Conservation (phyloP, 2,329 filamentous ascomycete species). For the Epichloe hybrida region DNA sequence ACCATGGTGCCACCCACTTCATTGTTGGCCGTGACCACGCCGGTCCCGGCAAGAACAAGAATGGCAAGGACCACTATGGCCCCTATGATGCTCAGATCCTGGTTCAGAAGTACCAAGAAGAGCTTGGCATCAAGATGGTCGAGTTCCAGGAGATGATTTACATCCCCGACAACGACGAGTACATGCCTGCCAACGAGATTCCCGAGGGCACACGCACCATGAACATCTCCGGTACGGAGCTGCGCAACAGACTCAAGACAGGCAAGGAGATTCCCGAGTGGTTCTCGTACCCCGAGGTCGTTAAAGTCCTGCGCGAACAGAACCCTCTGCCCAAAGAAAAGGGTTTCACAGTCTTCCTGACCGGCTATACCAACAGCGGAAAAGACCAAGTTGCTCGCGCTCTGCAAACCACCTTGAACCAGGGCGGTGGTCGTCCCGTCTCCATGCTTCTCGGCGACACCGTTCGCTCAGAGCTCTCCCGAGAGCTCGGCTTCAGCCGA, state of each 20-base stretch:
- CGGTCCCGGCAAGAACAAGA: slow-evolving; percentile 94
- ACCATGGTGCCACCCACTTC: slow-evolving; percentile 97
- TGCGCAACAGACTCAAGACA: slow-evolving; percentile 78
- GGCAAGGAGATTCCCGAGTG: slow-evolving; percentile 94
- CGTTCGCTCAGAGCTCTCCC: slow-evolving; percentile 81
- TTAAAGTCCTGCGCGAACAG: slow-evolving; percentile 88
- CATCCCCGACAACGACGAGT: slow-evolving; percentile 93
- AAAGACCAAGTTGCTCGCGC: slow-evolving; percentile 95
- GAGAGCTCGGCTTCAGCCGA: slow-evolving; percentile 87
- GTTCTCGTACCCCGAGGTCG: slow-evolving; percentile 99
- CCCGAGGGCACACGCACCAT: slow-evolving; percentile 69
- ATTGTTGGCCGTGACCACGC: slow-evolving; percentile 98
- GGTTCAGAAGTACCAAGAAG: slow-evolving; percentile 89
- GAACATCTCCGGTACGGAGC: slow-evolving; percentile 80
- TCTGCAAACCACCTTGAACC: slow-evolving; percentile 92
- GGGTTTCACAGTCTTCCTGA: slow-evolving; percentile 97
- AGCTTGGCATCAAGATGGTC: slow-evolving; percentile 97
- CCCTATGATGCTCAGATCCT: slow-evolving; percentile 95
- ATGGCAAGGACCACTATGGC: slow-evolving; percentile 93
- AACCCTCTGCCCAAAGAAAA: slow-evolving; percentile 84
- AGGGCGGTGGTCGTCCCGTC: slow-evolving; percentile 90
- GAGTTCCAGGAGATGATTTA: slow-evolving; percentile 99
- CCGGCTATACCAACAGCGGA: slow-evolving; percentile 89
- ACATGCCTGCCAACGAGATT: slow-evolving; percentile 85
- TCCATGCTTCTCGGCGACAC: slow-evolving; percentile 93